These are phyloP conservation scores for Candida hispaniensis DNA, from an alignment of 805 yeast genomes.

Conservation along the genomic window DNA sequence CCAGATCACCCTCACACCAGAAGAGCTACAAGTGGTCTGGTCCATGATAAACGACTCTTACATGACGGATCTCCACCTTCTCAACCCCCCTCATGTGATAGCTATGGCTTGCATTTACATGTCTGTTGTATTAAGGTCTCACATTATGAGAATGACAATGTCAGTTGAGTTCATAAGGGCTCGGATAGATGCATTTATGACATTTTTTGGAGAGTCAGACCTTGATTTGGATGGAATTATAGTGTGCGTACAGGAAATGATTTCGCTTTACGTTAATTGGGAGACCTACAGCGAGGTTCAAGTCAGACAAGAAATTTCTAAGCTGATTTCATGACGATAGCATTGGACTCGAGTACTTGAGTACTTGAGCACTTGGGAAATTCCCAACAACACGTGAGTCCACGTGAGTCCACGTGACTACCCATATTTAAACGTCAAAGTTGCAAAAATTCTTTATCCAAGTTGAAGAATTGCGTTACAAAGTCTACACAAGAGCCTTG, in stretches of 20 bases:
- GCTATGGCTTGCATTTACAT: constrained; percentile 76
- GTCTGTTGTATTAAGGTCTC: constrained; percentile 46
- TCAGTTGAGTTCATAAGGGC: constrained; percentile 31
- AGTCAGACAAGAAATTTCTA: constrained; percentile 9
- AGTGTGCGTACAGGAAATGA: constrained; percentile 74
- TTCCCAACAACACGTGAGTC: too few relatives aligned
- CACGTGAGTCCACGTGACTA: too few relatives aligned
- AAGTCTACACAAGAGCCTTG: constrained; percentile 25
- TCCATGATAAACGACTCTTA: constrained; percentile 81
- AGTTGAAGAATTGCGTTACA: constrained; percentile 27
- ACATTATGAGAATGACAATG: constrained; percentile 25
- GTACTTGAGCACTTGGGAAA: too few relatives aligned
- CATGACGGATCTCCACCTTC: constrained; percentile 71
- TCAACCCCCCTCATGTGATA: constrained; percentile 82
- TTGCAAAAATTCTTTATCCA: too few relatives aligned
- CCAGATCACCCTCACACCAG: constrained; percentile 32
- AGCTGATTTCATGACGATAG: constrained; percentile 6
- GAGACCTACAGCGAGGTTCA: constrained; percentile 55
- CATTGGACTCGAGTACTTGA: too few relatives aligned
- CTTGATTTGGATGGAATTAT: constrained; percentile 67
- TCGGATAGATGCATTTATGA: constrained; percentile 46
- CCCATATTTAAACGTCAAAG: too few relatives aligned
- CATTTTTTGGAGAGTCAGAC: constrained; percentile 63
- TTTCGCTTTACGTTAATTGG: constrained; percentile 78
- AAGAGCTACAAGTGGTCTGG: constrained; percentile 79